Percentiles rank a stretch among this genome's conserved stretches.
phyloP scores from a whole-genome alignment of 2,329 filamentous ascomycete genomes.

The Colletotrichum orbiculare region DNA sequence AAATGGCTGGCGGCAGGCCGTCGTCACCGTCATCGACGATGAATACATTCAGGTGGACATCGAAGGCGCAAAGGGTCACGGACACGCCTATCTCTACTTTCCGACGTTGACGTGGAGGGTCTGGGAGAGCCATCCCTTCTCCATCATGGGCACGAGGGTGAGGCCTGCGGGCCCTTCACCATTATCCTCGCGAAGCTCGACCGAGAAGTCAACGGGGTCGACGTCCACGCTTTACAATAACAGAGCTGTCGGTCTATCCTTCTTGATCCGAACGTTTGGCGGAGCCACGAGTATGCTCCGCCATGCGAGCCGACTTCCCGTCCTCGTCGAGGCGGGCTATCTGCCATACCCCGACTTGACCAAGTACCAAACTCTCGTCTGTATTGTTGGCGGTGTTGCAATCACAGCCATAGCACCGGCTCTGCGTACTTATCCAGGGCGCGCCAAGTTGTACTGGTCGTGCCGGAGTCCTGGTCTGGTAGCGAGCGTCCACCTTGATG shows the following conservation, averaged over 20 bases:
- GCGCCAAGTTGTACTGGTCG: no score
- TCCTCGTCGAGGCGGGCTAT: constrained; percentile 13
- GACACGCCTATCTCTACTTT: constrained; percentile 61
- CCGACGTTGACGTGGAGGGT: constrained; percentile 53
- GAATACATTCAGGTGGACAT: constrained; percentile 54
- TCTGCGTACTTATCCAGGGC: no score
- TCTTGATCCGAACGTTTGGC: constrained; percentile 4
- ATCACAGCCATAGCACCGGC: constrained; percentile 7
- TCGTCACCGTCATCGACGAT: constrained; percentile 48
- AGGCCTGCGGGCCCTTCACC: background rate
- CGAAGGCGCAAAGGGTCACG: constrained; percentile 48
- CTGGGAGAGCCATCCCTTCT: constrained; percentile 69
- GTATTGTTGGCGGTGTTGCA: constrained; percentile 11
- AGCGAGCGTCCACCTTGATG: no score
- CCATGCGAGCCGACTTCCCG: background rate
- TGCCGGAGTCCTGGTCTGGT: no score
- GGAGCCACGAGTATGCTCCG: constrained; percentile 6
- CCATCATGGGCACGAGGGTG: constrained; percentile 41
- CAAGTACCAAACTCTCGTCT: background rate
- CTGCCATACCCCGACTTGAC: constrained; percentile 3
- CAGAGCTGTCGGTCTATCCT: background rate
- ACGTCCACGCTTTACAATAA: background rate
- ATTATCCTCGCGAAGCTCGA: background rate
- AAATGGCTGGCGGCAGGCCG: constrained; percentile 50
- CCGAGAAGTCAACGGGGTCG: background rate